Percentiles rank a stretch among this genome's conserved stretches.
Evolutionary conservation across 2,329 filamentous ascomycete genomes (phyloP).

Genomic region (Clonostachys sp.): DNA sequence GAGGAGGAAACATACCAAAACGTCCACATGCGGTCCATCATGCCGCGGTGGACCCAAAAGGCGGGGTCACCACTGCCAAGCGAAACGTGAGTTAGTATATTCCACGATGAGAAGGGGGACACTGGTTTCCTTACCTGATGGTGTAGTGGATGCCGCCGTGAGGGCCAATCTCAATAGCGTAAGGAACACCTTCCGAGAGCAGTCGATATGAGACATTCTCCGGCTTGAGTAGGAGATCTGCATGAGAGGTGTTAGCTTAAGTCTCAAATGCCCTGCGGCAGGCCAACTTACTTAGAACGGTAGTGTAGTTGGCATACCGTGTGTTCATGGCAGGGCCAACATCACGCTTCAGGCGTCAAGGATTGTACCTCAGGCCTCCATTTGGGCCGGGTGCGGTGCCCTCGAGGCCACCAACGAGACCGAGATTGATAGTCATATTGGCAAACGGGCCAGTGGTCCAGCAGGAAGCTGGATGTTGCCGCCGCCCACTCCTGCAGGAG

Average conservation of each 20-base stretch:
- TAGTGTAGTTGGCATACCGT: constrained; percentile 21
- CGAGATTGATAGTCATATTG: constrained; percentile 26
- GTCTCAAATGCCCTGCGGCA: background rate
- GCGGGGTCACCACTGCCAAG: constrained; percentile 20
- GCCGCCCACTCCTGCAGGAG: background rate
- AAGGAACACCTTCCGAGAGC: constrained; percentile 24
- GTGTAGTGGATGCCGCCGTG: constrained; percentile 21
- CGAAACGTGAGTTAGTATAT: too few relatives aligned
- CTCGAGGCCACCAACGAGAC: constrained; percentile 16
- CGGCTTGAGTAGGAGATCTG: constrained; percentile 19
- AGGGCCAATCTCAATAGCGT: constrained; percentile 18
- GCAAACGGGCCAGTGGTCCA: constrained; percentile 35
- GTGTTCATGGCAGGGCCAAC: constrained; percentile 19
- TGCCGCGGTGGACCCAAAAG: constrained; percentile 17
- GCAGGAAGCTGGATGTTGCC: background rate
- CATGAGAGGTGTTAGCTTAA: background rate
- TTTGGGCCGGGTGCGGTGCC: constrained; percentile 9
- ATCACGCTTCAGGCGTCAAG: constrained; percentile 23
- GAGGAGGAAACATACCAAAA: constrained; percentile 6
- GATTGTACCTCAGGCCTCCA: constrained; percentile 25
- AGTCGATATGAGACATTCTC: constrained; percentile 25
- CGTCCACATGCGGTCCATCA: constrained; percentile 18
- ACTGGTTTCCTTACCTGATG: constrained; percentile 9
- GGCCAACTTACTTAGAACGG: constrained; percentile 7
- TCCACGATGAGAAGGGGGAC: too few relatives aligned